These are phyloP conservation scores for Protomyces inundatus DNA, from an alignment of 1,139 yeast species.

Conservation along the genomic window DNA sequence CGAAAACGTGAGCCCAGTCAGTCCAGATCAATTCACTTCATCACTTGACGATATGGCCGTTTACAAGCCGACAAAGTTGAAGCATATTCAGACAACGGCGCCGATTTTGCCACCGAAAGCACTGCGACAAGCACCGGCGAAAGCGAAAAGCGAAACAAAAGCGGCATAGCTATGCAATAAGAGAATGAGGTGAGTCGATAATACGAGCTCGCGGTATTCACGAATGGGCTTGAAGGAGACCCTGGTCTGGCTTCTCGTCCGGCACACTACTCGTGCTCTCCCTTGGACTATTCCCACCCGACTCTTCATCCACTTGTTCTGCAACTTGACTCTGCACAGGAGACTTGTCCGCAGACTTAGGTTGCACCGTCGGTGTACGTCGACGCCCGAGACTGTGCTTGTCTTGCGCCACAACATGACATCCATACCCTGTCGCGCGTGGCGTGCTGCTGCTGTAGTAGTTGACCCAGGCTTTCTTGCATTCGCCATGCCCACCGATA, in stretches of 20 bases:
- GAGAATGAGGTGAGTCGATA: no score
- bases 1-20: no score
- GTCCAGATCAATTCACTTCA: no score
- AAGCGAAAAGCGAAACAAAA: not conserved
- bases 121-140: not conserved
- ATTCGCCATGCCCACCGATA: not conserved
- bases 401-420: not conserved
- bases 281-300: not conserved
- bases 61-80: not conserved
- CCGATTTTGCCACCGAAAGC: not conserved
- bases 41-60: not conserved
- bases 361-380: no score
- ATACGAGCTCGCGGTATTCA: no score
- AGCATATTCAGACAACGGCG: not conserved
- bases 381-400: no score
- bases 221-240: not conserved
- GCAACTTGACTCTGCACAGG: no score
- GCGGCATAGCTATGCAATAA: not conserved
- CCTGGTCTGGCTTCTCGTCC: not conserved
- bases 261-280: not conserved
- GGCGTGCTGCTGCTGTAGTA: not conserved
- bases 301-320: not conserved
- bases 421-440: not conserved
- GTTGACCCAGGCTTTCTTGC: not conserved
- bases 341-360: no score